Evolutionary conservation across 495 filamentous ascomycete species (phyloP).

Genomic region (Lasiosphaeria hispida): DNA sequence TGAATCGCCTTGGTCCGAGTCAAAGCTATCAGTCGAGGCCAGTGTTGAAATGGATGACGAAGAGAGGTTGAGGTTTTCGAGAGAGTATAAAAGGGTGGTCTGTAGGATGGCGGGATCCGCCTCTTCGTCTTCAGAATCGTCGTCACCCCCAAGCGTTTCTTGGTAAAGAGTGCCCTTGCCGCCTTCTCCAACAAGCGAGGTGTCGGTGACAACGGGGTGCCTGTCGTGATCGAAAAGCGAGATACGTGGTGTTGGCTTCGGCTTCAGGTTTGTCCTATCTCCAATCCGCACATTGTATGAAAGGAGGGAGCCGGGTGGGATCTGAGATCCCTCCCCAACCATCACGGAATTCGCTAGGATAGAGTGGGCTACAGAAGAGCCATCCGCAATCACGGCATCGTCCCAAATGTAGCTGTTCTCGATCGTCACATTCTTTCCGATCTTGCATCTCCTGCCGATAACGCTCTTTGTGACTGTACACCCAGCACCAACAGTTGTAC

Average conservation of each 20-base stretch:
- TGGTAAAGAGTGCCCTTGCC: slow-evolving; percentile 53
- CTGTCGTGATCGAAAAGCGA: slow-evolving; percentile 35
- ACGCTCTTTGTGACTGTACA: slow-evolving; percentile 67
- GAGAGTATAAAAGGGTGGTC: slow-evolving; percentile 62
- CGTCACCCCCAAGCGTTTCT: slow-evolving; percentile 46
- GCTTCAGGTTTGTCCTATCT: slow-evolving; percentile 43
- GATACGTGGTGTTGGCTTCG: slow-evolving; percentile 33
- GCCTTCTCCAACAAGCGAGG: slow-evolving; percentile 52
- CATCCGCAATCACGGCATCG: slow-evolving; percentile 69
- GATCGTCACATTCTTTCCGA: slow-evolving; percentile 79
- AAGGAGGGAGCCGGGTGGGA: slow-evolving; percentile 72
- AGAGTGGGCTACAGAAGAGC: slow-evolving; percentile 63
- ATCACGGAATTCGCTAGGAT: slow-evolving; percentile 70
- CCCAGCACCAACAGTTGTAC: slow-evolving; percentile 71
- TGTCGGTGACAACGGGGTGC: slow-evolving; percentile 49
- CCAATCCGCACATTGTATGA: slow-evolving; percentile 75
- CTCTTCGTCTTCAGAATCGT: slow-evolving; percentile 53
- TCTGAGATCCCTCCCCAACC: slow-evolving; percentile 65
- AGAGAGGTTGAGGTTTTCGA: slow-evolving; percentile 66
- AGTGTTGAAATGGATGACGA: slow-evolving; percentile 72
- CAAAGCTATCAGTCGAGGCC: slow-evolving; percentile 38
- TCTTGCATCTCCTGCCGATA: slow-evolving; percentile 77
- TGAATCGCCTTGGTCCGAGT: slow-evolving; percentile 37
- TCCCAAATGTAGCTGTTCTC: slow-evolving; percentile 91
- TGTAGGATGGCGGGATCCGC: slow-evolving; percentile 38